phyloP scores from a whole-genome alignment of 75 land plant genomes.

The Picea glauca region DNA sequence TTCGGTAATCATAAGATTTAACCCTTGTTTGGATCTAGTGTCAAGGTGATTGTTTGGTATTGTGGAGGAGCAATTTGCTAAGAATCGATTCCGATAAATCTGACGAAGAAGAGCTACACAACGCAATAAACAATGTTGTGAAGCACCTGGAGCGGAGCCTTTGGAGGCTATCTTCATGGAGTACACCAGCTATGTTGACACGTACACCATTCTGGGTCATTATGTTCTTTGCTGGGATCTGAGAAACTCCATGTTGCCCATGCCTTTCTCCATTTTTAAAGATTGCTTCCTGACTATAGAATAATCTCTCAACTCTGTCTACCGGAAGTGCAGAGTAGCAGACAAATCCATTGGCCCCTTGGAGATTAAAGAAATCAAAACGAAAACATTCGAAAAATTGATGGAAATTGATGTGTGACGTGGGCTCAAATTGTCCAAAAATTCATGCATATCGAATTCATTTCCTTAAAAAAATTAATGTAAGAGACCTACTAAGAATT shows the following conservation, averaged over 20 bases:
- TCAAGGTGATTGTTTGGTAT: constrained; percentile 17
- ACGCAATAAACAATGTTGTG: constrained; percentile 7
- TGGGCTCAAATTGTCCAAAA: too few species aligned
- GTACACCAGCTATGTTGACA: constrained; percentile 32
- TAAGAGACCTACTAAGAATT: too few species aligned
- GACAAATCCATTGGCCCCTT: constrained; percentile 24
- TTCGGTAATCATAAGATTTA: too few species aligned
- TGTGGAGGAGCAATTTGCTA: constrained; percentile 47
- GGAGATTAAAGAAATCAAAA: constrained; percentile 24
- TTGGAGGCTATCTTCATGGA: constrained; percentile 11
- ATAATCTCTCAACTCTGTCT: constrained; percentile 15
- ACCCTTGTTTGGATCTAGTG: too few species aligned
- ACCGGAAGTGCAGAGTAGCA: constrained; percentile 12
- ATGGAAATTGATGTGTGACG: too few species aligned
- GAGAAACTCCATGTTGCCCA: constrained; percentile 38
- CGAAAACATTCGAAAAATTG: constrained; percentile 24
- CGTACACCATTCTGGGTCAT: constrained; percentile 23
- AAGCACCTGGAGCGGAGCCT: background rate
- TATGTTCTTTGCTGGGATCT: constrained; percentile 75
- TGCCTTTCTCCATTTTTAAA: constrained; percentile 33
- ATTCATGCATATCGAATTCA: too few species aligned
- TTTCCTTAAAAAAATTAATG: too few species aligned
- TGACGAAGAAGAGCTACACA: constrained; percentile 19
- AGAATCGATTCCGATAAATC: constrained; percentile 16
- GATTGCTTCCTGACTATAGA: constrained; percentile 28